A percentile compares a stretch with the other conserved stretches of the same genome.
Conservation (phyloP, 208 protist species). For the Angomonas ambiguus region DNA sequence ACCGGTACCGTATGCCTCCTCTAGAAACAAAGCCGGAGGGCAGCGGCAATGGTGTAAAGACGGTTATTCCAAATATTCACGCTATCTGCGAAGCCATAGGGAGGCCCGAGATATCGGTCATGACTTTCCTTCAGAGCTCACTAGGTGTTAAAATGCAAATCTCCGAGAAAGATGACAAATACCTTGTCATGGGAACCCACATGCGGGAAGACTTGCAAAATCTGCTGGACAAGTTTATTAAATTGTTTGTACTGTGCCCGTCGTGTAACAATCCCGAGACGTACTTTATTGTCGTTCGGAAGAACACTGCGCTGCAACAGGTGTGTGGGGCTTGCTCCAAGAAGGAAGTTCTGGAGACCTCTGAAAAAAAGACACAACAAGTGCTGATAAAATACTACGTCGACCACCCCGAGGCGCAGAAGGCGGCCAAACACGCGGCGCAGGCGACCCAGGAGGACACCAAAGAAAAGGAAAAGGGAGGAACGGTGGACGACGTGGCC, state of each 20-base stretch:
- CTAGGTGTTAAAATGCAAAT: slow-evolving; percentile 81
- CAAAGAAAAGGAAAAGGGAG: slow-evolving; percentile 4
- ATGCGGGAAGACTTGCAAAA: slow-evolving; percentile 76
- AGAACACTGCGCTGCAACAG: slow-evolving; percentile 40
- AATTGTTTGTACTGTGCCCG: slow-evolving; percentile 83
- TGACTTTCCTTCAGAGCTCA: slow-evolving; percentile 89
- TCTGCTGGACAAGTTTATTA: slow-evolving; percentile 83
- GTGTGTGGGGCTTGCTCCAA: slow-evolving; percentile 76
- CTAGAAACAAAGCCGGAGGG: slow-evolving; percentile 90
- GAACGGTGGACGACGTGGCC: slow-evolving; percentile 17
- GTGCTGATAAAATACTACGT: slow-evolving; percentile 66
- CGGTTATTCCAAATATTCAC: slow-evolving; percentile 92
- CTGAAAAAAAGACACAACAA: slow-evolving; percentile 43
- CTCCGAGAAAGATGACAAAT: slow-evolving; percentile 83
- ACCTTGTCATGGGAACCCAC: slow-evolving; percentile 82
- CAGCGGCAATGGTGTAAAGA: slow-evolving; percentile 94
- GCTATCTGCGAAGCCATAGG: slow-evolving; percentile 87
- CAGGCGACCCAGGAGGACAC: slow-evolving; percentile 28
- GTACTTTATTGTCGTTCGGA: slow-evolving; percentile 48
- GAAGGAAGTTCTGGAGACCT: slow-evolving; percentile 22
- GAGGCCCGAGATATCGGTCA: slow-evolving; percentile 81
- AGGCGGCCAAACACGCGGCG: slow-evolving; percentile 43
- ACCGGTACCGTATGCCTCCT: slow-evolving; percentile 93
- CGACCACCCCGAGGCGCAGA: slow-evolving; percentile 56
- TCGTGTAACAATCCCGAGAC: slow-evolving; percentile 89